Conservation (phyloP, 2,329 filamentous ascomycete genomes). For the Tolypocladium nubicola region DNA sequence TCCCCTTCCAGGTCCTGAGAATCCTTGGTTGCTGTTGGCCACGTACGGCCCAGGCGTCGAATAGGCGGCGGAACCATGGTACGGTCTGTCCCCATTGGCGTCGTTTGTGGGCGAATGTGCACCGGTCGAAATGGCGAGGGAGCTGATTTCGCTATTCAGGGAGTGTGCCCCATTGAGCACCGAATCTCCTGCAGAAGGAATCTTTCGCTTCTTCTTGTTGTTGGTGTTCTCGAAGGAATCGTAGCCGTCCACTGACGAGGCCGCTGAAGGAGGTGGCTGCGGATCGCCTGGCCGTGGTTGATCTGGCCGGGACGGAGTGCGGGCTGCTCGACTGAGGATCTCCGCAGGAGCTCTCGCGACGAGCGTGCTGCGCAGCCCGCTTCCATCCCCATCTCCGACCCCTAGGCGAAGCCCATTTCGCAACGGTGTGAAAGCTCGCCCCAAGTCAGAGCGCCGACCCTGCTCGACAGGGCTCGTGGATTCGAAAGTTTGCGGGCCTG, state of each 20-base stretch:
- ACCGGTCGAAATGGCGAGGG: conserved; percentile 13
- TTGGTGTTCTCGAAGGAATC: conserved; percentile 98
- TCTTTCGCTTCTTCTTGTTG: conserved; percentile 99
- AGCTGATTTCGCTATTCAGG: conserved; percentile 29
- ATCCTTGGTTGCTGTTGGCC: conserved; percentile 39
- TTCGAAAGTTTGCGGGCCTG: conserved; percentile 7
- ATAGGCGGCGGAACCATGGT: conserved; percentile 14
- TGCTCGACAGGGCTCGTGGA: conserved; percentile 12
- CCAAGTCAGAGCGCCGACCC: conserved; percentile 11
- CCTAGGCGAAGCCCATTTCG: conserved; percentile 33
- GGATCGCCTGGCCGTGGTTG: conserved; percentile 33
- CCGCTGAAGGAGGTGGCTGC: conserved; percentile 55
- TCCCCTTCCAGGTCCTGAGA: conserved; percentile 77
- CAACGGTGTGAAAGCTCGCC: conserved; percentile 13
- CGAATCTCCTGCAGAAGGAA: conserved; percentile 74
- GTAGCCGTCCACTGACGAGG: conserved; percentile 73
- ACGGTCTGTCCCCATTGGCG: conserved; percentile 11
- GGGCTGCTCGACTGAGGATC: conserved; percentile 29
- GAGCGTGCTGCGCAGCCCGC: conserved; percentile 23
- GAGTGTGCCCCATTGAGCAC: conserved; percentile 32
- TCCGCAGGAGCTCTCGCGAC: conserved; percentile 37
- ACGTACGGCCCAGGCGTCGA: conserved; percentile 38
- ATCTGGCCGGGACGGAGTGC: conserved; percentile 32
- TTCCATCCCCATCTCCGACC: conserved; percentile 53
- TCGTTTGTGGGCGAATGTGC: conserved; percentile 19